Evolutionary conservation across 139 green algal genomes (phyloP).

Genomic region (Picochlorum costavermella): DNA sequence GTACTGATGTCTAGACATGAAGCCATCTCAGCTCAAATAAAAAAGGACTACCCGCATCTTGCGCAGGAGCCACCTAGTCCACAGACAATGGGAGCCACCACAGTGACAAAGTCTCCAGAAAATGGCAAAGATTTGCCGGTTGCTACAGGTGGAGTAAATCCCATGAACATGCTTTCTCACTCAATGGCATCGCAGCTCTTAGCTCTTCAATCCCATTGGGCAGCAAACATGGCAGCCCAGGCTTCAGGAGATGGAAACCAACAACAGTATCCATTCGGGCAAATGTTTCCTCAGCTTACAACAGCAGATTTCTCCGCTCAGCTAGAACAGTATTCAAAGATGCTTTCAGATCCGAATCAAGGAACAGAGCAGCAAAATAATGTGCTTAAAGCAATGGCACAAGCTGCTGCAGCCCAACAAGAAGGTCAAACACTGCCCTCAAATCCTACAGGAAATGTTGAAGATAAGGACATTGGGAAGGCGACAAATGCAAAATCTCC

Average conservation of each 20-base stretch:
- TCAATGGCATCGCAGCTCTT: slow-evolving; percentile 31
- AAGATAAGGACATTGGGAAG: background rate
- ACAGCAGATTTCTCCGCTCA: slow-evolving; percentile 23
- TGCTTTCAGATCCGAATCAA: background rate
- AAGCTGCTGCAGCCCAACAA: too few relatives aligned
- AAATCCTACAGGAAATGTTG: too few relatives aligned
- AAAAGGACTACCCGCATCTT: background rate
- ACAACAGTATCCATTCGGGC: slow-evolving; percentile 1
- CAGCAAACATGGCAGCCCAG: slow-evolving; percentile 2
- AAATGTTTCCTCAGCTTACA: background rate
- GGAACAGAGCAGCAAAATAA: slow-evolving; percentile 9
- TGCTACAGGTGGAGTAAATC: slow-evolving; percentile 7
- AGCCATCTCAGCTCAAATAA: slow-evolving; percentile 32
- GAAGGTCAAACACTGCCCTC: too few relatives aligned
- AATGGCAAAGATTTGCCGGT: background rate
- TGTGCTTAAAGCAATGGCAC: too few relatives aligned
- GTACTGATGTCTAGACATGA: slow-evolving; percentile 53
- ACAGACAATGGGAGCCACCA: slow-evolving; percentile 1
- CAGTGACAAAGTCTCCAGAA: background rate
- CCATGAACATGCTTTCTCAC: slow-evolving; percentile 26
- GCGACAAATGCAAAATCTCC: background rate
- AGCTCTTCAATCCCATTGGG: slow-evolving; percentile 17
- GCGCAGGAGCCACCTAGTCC: background rate
- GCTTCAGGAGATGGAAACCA: background rate
- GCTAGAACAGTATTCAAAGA: slow-evolving; percentile 12